Percentiles rank a stretch among this genome's conserved stretches.
Evolutionary conservation across 2,329 filamentous ascomycete genomes (phyloP).

Genomic region (Ambrosiella xylebori): DNA sequence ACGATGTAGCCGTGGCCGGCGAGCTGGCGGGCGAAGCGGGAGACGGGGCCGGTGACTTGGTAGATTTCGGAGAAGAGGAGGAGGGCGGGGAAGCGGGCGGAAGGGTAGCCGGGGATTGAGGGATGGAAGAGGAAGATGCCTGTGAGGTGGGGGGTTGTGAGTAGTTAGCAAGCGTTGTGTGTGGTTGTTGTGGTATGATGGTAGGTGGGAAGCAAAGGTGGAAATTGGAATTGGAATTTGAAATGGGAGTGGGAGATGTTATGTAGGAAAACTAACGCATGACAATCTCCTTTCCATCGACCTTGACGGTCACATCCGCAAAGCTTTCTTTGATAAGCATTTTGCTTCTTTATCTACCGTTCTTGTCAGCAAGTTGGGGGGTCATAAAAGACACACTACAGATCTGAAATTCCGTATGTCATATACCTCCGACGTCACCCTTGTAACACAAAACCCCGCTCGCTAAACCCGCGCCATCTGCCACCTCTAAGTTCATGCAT

Average conservation of each 20-base stretch:
- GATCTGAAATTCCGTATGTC: too few species aligned
- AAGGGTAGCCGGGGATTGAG: constrained; percentile 65
- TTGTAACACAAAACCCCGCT: not conserved
- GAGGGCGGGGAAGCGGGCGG: constrained; percentile 71
- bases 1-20: constrained; percentile 87
- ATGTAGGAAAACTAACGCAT: constrained; percentile 28
- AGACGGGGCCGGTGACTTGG: constrained; percentile 87
- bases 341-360: not conserved
- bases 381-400: too few species aligned
- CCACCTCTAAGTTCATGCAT: not conserved
- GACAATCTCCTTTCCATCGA: constrained; percentile 34
- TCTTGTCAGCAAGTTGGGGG: not conserved
- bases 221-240: not conserved
- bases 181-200: not conserved
- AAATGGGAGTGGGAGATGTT: not conserved
- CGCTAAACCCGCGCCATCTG: not conserved
- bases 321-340: constrained; percentile 40
- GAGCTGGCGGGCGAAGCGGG: constrained; percentile 79
- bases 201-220: not conserved
- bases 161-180: not conserved
- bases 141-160: constrained; percentile 29
- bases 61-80: constrained; percentile 90
- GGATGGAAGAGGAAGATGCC: constrained; percentile 85
- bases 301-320: constrained; percentile 31
- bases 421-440: not conserved